Evolutionary conservation across 2,329 filamentous ascomycete species (phyloP).

Genomic region (Amesomyces nigricolor): DNA sequence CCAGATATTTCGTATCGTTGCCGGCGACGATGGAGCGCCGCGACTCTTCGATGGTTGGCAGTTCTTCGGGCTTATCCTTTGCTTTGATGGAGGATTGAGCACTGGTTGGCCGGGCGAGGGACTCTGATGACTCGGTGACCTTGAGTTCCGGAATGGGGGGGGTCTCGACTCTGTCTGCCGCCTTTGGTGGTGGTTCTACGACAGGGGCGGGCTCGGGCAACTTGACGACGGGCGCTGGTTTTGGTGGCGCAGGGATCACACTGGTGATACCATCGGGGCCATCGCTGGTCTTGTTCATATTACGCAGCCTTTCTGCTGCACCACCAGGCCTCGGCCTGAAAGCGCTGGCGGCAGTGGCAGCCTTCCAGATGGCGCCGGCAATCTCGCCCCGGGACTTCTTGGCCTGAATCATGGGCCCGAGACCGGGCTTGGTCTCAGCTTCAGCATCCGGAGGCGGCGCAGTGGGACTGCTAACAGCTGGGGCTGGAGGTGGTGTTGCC

Average conservation of each 20-base stretch:
- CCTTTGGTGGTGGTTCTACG: constrained; percentile 30
- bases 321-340: constrained; percentile 89
- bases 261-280: constrained; percentile 85
- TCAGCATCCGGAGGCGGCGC: constrained; percentile 33
- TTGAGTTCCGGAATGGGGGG: constrained; percentile 53
- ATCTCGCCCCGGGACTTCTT: constrained; percentile 68
- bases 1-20: constrained; percentile 73
- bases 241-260: constrained; percentile 73
- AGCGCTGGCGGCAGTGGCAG: constrained; percentile 61
- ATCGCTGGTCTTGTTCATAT: constrained; percentile 50
- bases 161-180: constrained; percentile 28
- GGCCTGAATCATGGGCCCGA: constrained; percentile 86
- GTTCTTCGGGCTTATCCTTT: constrained; percentile 29
- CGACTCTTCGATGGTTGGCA: constrained; percentile 38
- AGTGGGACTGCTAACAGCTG: constrained; percentile 25
- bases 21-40: constrained; percentile 60
- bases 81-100: constrained; percentile 32
- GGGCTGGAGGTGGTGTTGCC: constrained; percentile 22
- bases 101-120: constrained; percentile 35
- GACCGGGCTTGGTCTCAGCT: constrained; percentile 59
- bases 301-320: constrained; percentile 70
- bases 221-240: constrained; percentile 38
- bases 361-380: constrained; percentile 72
- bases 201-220: constrained; percentile 31
- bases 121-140: constrained; percentile 43